Base-by-base conservation (phyloP, 768 basidiomycete genomes). In the Trametes cingulata region DNA sequence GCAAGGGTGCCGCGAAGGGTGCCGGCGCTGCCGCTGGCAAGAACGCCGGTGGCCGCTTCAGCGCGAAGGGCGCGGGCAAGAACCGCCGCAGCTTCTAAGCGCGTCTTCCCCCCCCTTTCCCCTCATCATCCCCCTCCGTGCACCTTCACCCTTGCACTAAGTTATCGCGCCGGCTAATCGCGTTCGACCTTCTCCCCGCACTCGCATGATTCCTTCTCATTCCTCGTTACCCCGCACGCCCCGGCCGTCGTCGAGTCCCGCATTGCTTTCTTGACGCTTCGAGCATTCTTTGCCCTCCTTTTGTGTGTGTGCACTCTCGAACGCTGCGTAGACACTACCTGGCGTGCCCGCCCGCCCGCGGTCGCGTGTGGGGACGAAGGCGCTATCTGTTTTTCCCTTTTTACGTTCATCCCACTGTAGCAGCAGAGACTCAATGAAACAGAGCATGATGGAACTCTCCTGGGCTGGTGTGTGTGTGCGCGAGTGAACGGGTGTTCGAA, bases 1-100 rank as follows among this genome's bases (percentile, higher is more conserved):
- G 52, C 33, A 48, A 40, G 37, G 63, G 50, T 20, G 50, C 57
- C 15, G 42, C 51, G 50, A 52, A 60, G 56, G 54, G 53, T 41
- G 46, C 47, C 9, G 42, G 39, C 20, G 25, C 57, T 20, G 45
- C 56, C 25, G 52, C 33, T 9, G 46, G 41, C 19, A 60, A 53
- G 52, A 52, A 35, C n/a, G 52, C 35, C 2, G 43, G 45, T 20
- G 45, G 45, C 55, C 45, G 55, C 45, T 54, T 45, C 55, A 20
- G 29, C 24, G n/a, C 17, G 46, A 47, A 40, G 45, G 37, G 55
- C 55, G 12, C 36, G 55, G 45, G 35, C 55, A 56, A 56, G 55
- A 47, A 27, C 46, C 37, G 45, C 37, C 29, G 37, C 39, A 24
- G 46, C 55, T 39, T 48, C 45, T 56, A 39, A 56, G 55, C 55